Evolutionary conservation across 805 yeast species (phyloP), one percentile per base, ranked within the genome.

Genomic region (Myxozyma sirexii): DNA sequence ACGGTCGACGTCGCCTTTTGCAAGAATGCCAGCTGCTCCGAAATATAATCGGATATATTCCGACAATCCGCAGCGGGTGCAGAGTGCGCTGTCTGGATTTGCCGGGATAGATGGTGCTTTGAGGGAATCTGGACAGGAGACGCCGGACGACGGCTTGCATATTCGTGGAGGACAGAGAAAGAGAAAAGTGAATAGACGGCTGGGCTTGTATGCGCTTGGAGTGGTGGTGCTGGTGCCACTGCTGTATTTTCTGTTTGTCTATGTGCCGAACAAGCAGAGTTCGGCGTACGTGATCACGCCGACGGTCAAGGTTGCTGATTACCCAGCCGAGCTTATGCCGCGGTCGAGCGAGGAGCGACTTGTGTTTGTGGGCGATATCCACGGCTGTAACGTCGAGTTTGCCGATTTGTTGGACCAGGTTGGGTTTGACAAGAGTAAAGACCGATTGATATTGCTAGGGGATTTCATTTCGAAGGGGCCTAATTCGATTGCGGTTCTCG

Each of bases 381-480:
- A 92, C 74, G 97, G 97, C 1, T 84, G 85, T 66, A 83, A 78
- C 67, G 74, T 77, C 6, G 83, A 83, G 67, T 75, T 91, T 56
- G 70, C 71, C 57, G 73, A 77, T 50, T 75, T 93, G 42, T 74
- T 92, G 56, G 67, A 76, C 7, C 80, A 82, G 67, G 67, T 82
- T 21, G 72, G 78, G 12, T 82, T 78, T 67, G 77, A 83, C 57
- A 70, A 72, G 15, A 68, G 76, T 21, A 67, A 71, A 7, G 96
- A 90, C 70, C 80, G 81, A 45, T 77, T 91, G 13, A 74, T 92
- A 1, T 75, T 91, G 23, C 73, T 91, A 21, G 98, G 98, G 3
- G 97, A 92, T 70, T 89, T 91, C 71, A 77, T 89, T 17, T 79
- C 90, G 52, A 93, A 92, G 70, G 98, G 98, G 0, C 85, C 88